phyloP scores from a whole-genome alignment of 2,329 filamentous ascomycete species.

The Balansia obtecta region DNA sequence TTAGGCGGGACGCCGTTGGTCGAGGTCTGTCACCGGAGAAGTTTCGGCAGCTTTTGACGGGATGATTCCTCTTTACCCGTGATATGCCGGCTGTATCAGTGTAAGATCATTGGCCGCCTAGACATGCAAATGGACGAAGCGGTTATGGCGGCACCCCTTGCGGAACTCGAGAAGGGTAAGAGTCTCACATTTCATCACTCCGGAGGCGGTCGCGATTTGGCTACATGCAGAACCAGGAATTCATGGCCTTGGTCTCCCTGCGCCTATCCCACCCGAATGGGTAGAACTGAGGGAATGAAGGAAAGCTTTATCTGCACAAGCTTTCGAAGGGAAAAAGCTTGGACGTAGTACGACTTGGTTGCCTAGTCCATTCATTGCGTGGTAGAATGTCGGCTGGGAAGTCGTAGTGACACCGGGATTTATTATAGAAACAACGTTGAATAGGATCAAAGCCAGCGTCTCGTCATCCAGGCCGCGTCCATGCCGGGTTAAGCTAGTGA shows the following conservation, averaged over 20 bases:
- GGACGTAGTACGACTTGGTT: neutral
- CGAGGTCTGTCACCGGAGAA: neutral
- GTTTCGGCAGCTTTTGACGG: neutral
- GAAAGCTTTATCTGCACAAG: neutral
- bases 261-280: no score
- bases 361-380: neutral
- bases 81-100: neutral
- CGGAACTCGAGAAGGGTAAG: neutral
- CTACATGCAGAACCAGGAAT: no score
- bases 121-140: neutral
- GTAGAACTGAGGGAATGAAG: neutral
- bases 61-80: neutral
- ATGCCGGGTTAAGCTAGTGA: neutral
- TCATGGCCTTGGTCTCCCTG: no score
- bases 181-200: no score
- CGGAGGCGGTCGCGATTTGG: no score
- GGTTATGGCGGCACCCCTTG: neutral
- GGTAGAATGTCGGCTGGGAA: neutral
- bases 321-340: neutral
- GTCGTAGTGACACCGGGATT: neutral
- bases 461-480: neutral
- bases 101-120: neutral
- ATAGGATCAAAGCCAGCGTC: neutral
- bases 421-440: neutral
- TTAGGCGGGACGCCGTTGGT: neutral